Percentiles rank a stretch among this genome's conserved stretches.
These are phyloP conservation scores for Macadamia integrifolia DNA, from an alignment of 164 flowering plant species.

Conservation along the genomic window DNA sequence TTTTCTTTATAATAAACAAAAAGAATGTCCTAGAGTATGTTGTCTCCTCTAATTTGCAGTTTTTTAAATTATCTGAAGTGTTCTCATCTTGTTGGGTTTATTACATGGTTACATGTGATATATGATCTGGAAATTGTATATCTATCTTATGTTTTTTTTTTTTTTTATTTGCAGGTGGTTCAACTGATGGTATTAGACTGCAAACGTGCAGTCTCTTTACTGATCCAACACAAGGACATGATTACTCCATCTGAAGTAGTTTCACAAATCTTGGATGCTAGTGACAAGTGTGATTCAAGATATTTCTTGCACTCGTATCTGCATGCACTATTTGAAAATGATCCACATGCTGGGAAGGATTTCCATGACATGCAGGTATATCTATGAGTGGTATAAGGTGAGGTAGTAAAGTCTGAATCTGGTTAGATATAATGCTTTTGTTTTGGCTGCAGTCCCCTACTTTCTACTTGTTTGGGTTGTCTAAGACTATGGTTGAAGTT, in stretches of 20 bases:
- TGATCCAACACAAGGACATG: constrained; percentile 68
- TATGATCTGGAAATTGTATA: not conserved
- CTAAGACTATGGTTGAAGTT: not conserved
- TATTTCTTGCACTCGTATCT: constrained; percentile 76
- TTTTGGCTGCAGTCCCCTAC: not conserved
- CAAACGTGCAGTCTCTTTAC: constrained; percentile 70
- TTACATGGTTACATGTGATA: not conserved
- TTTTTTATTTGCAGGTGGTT: constrained; percentile 50
- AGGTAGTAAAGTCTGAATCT: too few species aligned
- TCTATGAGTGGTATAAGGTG: not conserved
- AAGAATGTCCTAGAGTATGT: too few species aligned
- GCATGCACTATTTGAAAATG: constrained; percentile 76
- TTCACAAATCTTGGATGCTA: constrained; percentile 59
- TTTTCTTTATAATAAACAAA: too few species aligned
- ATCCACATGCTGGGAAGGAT: constrained; percentile 81
- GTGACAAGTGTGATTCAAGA: constrained; percentile 62
- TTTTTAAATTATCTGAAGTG: too few species aligned
- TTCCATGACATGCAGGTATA: constrained; percentile 97
- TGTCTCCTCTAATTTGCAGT: too few species aligned
- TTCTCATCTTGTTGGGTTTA: too few species aligned
- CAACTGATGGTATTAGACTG: constrained; percentile 84
- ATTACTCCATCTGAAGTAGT: constrained; percentile 76
- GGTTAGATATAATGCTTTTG: not conserved
- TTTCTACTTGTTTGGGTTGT: not conserved
- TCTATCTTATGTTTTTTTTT: not conserved